Evolutionary conservation across 805 yeast species (phyloP), one percentile per base, ranked within the genome.

Genomic region (Candida namnaoensis): DNA sequence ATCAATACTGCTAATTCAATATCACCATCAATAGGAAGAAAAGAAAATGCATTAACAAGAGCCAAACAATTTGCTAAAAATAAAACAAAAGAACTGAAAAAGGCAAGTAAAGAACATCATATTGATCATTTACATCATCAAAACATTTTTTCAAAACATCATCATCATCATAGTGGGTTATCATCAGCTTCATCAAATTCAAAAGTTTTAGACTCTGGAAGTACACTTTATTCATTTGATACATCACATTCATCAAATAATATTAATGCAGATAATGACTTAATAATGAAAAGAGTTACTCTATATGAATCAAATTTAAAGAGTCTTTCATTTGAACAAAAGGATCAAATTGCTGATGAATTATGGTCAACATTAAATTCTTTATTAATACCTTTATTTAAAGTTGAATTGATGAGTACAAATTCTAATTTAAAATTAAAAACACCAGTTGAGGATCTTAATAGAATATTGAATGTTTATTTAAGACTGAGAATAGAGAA

Each of bases 391-490:
- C 74, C 80, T 1, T 46, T 79, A 8, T 79, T 78, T 49, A 53
- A 56, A 39, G 71, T 75, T n/a, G 75, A 69, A 13, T 30, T 30
- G n/a, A 7, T 30, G n/a, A 30, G 33, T 28, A 60, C 62, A 5
- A 24, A 39, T 12, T 27, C 33, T 10, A 34, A 40, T 1, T 34
- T 52, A 11, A 50, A 44, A 34, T 48, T 76, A 34, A 62, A 71
- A 15, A 69, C 71, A 0, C 78, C 82, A 0, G 68, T 78, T 3
- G 85, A 79, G 47, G 82, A 78, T 50, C 57, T 74, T 23, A 78
- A 76, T 49, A 68, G 66, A 37, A 57, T 76, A 41, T 71, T 77
- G 5, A 47, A 58, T 23, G 54, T 64, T 44, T 72, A 64, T 48
- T 44, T 71, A 28, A 61, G 60, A 25, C 54, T 69, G 5, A 58